Conservation (phyloP, 345 rosid genomes). For the Anacardium occidentale region DNA sequence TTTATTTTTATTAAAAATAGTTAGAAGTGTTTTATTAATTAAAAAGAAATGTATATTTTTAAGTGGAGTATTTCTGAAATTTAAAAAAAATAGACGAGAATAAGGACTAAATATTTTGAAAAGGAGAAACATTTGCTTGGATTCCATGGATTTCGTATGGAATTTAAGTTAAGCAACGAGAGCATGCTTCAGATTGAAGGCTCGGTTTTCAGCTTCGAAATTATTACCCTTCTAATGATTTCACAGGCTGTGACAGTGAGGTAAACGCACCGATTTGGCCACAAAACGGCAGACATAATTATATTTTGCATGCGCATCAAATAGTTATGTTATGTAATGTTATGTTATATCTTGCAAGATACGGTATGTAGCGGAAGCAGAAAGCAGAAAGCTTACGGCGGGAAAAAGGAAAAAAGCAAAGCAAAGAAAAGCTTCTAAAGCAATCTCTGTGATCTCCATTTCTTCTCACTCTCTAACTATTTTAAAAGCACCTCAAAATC, state of each 20-base stretch:
- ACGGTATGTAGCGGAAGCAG: constrained; percentile 33
- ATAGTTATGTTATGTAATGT: no score
- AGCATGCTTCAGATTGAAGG: constrained; percentile 8
- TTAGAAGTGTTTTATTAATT: no score
- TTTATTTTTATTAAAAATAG: no score
- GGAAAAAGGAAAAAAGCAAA: constrained; percentile 35
- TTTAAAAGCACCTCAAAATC: constrained; percentile 15
- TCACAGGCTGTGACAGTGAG: not conserved
- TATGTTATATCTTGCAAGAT: constrained; percentile 9
- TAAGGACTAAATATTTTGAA: no score
- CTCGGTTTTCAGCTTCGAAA: not conserved
- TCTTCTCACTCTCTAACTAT: constrained; percentile 17
- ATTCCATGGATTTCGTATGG: not conserved
- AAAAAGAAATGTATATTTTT: no score
- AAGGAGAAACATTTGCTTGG: not conserved
- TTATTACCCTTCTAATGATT: not conserved
- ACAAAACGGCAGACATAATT: not conserved
- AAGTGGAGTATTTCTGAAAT: no score
- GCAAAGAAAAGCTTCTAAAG: constrained; percentile 28
- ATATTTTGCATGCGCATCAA: no score
- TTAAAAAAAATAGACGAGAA: no score
- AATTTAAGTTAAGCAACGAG: not conserved
- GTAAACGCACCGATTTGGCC: not conserved
- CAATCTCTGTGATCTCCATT: constrained; percentile 4
- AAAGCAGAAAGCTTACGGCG: constrained; percentile 55